These are phyloP conservation scores for Chaetomium olivaceum DNA, from an alignment of 2,329 filamentous ascomycete genomes.

Conservation along the genomic window DNA sequence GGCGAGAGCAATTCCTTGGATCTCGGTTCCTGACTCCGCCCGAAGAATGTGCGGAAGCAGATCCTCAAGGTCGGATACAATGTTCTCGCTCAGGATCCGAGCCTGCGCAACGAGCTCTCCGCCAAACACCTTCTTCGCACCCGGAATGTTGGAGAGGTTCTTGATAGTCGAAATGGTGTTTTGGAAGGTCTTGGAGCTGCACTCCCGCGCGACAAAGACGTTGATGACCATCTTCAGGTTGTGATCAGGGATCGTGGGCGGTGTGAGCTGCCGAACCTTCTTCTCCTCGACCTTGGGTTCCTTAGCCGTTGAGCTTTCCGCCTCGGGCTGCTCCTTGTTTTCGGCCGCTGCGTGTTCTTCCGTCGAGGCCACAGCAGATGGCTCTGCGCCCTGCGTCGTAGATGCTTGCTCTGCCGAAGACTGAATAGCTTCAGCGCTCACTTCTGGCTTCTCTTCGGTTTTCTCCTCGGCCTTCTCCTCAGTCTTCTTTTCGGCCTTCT, in stretches of 20 bases:
- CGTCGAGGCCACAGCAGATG: conserved; percentile 26
- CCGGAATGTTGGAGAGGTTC: conserved; percentile 90
- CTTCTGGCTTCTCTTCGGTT: conserved; percentile 45
- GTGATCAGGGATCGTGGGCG: conserved; percentile 81
- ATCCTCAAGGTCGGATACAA: conserved; percentile 80
- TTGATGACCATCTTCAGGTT: conserved; percentile 94
- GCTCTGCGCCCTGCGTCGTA: conserved; percentile 10
- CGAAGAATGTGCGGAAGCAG: conserved; percentile 83
- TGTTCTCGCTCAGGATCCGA: conserved; percentile 78
- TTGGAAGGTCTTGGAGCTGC: conserved; percentile 95
- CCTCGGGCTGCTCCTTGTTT: conserved; percentile 36
- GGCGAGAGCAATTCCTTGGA: conserved; percentile 88
- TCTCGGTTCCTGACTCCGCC: conserved; percentile 86
- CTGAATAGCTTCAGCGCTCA: conserved; percentile 27
- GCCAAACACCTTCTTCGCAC: conserved; percentile 87
- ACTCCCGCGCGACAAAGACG: conserved; percentile 93
- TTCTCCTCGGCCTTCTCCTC: conserved; percentile 45
- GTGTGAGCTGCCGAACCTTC: conserved; percentile 64
- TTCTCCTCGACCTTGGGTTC: conserved; percentile 47
- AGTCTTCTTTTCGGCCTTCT: conserved; percentile 43
- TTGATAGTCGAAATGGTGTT: conserved; percentile 99
- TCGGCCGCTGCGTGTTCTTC: conserved; percentile 34
- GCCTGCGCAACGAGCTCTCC: conserved; percentile 88
- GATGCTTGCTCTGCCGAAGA: conserved; percentile 20
- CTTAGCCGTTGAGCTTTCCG: conserved; percentile 41